Conservation (phyloP, 495 filamentous ascomycete species). For the Aspergillus coremiiformis region DNA sequence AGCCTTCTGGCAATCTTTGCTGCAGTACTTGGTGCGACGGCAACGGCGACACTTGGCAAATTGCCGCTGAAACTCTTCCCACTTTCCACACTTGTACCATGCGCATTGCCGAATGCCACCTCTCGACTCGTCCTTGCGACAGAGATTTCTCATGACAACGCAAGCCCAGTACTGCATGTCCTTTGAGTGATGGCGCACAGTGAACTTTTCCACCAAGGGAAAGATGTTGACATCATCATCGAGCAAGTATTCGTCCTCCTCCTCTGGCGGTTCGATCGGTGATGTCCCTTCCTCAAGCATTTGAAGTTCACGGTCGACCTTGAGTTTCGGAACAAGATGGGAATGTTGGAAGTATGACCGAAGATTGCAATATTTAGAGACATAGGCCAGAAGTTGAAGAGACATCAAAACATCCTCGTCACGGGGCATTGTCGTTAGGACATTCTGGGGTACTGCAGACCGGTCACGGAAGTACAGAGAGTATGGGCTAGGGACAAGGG, state of each 20-base stretch:
- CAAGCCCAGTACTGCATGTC: slow-evolving; percentile 99
- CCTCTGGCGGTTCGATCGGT: slow-evolving; percentile 47
- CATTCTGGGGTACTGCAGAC: slow-evolving; percentile 55
- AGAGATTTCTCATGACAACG: slow-evolving; percentile 97
- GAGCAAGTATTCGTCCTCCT: slow-evolving; percentile 83
- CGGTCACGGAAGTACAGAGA: slow-evolving; percentile 71
- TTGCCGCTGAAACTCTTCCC: slow-evolving; percentile 92
- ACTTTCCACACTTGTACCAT: slow-evolving; percentile 95
- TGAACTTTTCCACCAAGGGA: slow-evolving; percentile 96
- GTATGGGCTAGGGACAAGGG: slow-evolving; percentile 59
- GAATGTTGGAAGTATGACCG: slow-evolving; percentile 91
- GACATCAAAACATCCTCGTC: slow-evolving; percentile 98
- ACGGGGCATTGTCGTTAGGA: slow-evolving; percentile 81
- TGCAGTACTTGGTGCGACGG: slow-evolving; percentile 97
- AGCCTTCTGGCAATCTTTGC: slow-evolving; percentile 98
- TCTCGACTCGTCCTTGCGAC: slow-evolving; percentile 89
- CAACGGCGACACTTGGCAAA: slow-evolving; percentile 97
- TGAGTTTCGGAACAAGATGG: slow-evolving; percentile 86
- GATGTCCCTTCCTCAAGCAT: slow-evolving; percentile 62
- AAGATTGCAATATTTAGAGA: slow-evolving; percentile 97
- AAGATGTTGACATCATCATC: slow-evolving; percentile 97
- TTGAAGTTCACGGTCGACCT: slow-evolving; percentile 77
- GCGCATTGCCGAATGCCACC: slow-evolving; percentile 95
- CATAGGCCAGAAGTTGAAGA: slow-evolving; percentile 92
- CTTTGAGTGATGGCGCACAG: slow-evolving; percentile 82